Conservation (phyloP, 176 grass and related monocot genomes). For the Coix lacrymajobi region DNA sequence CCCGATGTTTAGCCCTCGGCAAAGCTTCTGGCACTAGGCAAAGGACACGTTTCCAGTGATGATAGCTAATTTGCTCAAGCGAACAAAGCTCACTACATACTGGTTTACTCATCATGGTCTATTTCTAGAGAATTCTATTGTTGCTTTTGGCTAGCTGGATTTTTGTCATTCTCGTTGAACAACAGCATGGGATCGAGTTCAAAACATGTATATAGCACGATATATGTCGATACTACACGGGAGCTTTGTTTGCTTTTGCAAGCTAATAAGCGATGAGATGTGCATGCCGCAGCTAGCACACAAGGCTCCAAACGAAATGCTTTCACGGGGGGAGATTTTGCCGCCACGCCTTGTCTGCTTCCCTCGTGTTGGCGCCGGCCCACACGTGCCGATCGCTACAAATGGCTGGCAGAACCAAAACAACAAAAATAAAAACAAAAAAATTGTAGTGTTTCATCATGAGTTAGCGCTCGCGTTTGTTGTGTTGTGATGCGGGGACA, state of each 20-base stretch:
- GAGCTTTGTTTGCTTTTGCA: conserved; percentile 30
- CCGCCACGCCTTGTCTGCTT: conserved; percentile 30
- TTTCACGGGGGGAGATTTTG: conserved; percentile 42
- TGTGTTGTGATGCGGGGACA: conserved; percentile 29
- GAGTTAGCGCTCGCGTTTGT: conserved; percentile 33
- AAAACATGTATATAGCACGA: not conserved
- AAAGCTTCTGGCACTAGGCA: no score
- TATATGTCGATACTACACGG: not conserved
- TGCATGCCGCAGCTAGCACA: not conserved
- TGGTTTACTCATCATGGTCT: no score
- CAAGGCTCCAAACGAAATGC: conserved; percentile 38
- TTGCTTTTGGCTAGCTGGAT: conserved; percentile 27
- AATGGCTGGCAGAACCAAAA: conserved; percentile 21
- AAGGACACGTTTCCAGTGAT: no score
- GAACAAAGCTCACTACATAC: no score
- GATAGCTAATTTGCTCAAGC: no score
- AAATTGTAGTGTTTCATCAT: conserved; percentile 18
- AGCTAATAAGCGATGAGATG: conserved; percentile 23
- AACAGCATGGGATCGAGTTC: conserved; percentile 28
- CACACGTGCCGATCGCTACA: conserved; percentile 48
- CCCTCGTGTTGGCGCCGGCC: conserved; percentile 29
- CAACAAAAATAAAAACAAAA: not conserved
- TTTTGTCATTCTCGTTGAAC: conserved; percentile 30
- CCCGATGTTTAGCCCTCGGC: no score
- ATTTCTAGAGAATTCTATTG: conserved; percentile 33